Base-by-base conservation (phyloP, 805 yeast species). In the Candida odintsovae region DNA sequence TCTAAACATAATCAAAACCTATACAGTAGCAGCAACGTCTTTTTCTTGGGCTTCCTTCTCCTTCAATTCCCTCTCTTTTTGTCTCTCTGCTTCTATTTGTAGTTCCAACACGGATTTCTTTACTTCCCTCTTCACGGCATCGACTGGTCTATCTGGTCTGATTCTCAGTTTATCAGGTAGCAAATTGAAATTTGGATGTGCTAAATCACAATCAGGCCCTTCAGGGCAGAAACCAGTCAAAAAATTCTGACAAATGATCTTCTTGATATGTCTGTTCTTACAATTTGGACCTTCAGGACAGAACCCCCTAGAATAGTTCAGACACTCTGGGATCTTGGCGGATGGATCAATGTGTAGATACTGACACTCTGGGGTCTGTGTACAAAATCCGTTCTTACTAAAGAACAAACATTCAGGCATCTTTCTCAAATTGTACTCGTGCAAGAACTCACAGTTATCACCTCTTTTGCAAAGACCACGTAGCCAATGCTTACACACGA, bases 401-500 rank as follows among this genome's bases (percentile, higher is more conserved):
- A 78, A 92, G 65, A 88, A 87, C 21, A 89, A 77, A 65, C 99
- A 94, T 65, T 94, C 99, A 3, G 98, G 98, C 95, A 94, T 92
- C 66, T 87, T 89, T 50, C 95, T 75, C 56, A 94, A 69, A 61
- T 94, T 92, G 61, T 90, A 90, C 63, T 94, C 99, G 66, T 94
- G 99, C 40, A 94, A 68, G 59, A 88, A 94, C 70, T 94, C 99
- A 66, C 99, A 94, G 54, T 87, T 88, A 56, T 90, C 96, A 43
- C 95, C 95, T 71, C 92, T 92, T 68, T 94, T 94, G 68, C 99
- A 94, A 31, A 94, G 76, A 0, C 99, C 99, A 54, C 97, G 78
- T 31, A 94, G 77, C 99, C 99, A 94, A 71, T 94, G 97, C 73
- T 94, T 92, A 65, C 99, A 94, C 5, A 94, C 99, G 45, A 94